phyloP scores from a whole-genome alignment of 768 basidiomycete species.

The Psilocybe cubensis region DNA sequence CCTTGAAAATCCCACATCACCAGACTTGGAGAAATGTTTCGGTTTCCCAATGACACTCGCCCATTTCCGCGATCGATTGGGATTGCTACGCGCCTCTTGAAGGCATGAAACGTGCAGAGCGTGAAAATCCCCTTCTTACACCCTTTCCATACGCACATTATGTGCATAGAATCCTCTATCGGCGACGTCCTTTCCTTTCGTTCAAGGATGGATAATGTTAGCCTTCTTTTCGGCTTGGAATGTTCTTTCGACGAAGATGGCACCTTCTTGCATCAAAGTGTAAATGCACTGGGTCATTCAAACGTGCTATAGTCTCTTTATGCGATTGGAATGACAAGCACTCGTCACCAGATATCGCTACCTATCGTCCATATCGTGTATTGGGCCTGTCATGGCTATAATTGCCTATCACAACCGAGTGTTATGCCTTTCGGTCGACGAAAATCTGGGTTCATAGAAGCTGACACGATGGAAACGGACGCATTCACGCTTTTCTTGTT shows the following conservation, averaged over 20 bases:
- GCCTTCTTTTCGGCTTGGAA: not conserved
- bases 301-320: not conserved
- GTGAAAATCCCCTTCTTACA: no score
- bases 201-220: not conserved
- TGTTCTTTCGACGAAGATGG: not conserved
- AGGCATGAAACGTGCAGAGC: not conserved
- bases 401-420: not conserved
- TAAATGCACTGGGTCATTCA: not conserved
- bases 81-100: not conserved
- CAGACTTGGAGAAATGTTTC: not conserved
- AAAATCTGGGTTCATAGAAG: not conserved
- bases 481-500: not conserved
- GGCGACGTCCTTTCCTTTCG: no score
- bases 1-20: not conserved
- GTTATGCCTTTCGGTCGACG: not conserved
- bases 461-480: not conserved
- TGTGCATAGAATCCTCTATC: no score
- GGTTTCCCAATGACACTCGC: not conserved
- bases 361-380: not conserved
- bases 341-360: not conserved
- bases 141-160: no score
- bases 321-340: not conserved
- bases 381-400: not conserved
- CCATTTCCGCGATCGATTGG: not conserved
- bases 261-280: not conserved